Evolutionary conservation across 768 basidiomycete species (phyloP).

Genomic region (Kwoniella botswanensis): DNA sequence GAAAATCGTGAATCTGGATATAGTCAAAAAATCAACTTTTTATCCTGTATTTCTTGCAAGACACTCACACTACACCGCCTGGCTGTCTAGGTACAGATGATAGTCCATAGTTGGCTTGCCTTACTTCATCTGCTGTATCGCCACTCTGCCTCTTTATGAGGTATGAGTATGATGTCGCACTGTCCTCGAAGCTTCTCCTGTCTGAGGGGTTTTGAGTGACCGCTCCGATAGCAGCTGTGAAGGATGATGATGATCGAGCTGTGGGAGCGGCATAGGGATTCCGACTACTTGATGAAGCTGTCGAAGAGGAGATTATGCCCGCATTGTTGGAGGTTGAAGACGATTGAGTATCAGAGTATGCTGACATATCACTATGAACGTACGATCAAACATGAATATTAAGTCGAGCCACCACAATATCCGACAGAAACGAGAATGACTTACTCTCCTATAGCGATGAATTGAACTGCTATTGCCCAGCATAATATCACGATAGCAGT

Average conservation of each 20-base stretch:
- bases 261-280: slow-evolving; percentile 19
- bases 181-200: not conserved
- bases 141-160: not conserved
- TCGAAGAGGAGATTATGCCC: slow-evolving; percentile 1
- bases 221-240: not conserved
- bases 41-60: too few species aligned
- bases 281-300: not conserved
- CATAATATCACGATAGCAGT: slow-evolving; percentile 30
- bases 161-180: not conserved
- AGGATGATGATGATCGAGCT: not conserved
- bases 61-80: slow-evolving; percentile 26
- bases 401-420: not conserved
- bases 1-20: slow-evolving; percentile 27
- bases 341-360: not conserved
- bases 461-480: slow-evolving; percentile 46
- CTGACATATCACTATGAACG: slow-evolving; percentile 12
- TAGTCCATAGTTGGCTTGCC: slow-evolving; percentile 22
- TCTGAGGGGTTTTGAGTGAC: not conserved
- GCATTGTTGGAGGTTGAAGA: not conserved
- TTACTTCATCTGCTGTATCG: not conserved
- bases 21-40: not conserved
- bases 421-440: slow-evolving; percentile 8
- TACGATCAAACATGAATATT: not conserved
- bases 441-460: slow-evolving; percentile 41
- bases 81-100: slow-evolving; percentile 29